A percentile compares a stretch with the other conserved stretches of the same genome.
These are phyloP conservation scores for Fistulifera solaris DNA, from an alignment of 108 stramenopile genomes.

Conservation along the genomic window DNA sequence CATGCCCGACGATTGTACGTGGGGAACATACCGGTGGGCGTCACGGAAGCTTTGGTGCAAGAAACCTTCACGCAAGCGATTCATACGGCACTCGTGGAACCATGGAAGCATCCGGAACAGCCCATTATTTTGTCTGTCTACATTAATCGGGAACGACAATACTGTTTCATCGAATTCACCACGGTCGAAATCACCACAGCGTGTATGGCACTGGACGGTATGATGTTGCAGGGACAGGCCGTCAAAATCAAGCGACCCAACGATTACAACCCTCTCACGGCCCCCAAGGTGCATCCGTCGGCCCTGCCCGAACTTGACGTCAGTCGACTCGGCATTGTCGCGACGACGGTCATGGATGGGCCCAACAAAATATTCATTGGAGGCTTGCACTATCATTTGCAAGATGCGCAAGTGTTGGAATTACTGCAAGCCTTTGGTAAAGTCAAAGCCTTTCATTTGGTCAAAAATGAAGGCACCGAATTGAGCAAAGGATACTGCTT, in stretches of 20 bases:
- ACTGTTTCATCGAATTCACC: constrained; percentile 94
- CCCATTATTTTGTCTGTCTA: constrained; percentile 81
- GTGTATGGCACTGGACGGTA: constrained; percentile 85
- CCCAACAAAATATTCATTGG: constrained; percentile 99
- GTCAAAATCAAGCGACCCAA: constrained; percentile 94
- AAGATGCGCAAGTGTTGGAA: constrained; percentile 88
- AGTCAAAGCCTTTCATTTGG: constrained; percentile 90
- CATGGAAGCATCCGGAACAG: constrained; percentile 4
- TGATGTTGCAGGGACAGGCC: constrained; percentile 68
- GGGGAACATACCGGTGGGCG: constrained; percentile 62
- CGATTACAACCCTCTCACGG: constrained; percentile 86
- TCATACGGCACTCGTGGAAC: constrained; percentile 29
- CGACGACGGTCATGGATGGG: constrained; percentile 85
- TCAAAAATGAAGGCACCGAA: constrained; percentile 29
- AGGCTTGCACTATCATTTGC: constrained; percentile 92
- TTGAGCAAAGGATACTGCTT: constrained; percentile 94
- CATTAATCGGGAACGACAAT: constrained; percentile 87
- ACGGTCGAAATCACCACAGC: constrained; percentile 91
- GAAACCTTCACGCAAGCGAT: constrained; percentile 81
- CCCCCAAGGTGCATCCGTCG: constrained; percentile 54
- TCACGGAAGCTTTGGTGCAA: constrained; percentile 74
- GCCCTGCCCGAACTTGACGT: constrained; percentile 57
- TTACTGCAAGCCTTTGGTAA: constrained; percentile 88
- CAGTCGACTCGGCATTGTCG: constrained; percentile 77
- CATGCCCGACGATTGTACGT: constrained; percentile 95